Evolutionary conservation across 352 stramenopile genomes (phyloP), one percentile per base, ranked within the genome.

Genomic region (Globisporangium camurandrum): DNA sequence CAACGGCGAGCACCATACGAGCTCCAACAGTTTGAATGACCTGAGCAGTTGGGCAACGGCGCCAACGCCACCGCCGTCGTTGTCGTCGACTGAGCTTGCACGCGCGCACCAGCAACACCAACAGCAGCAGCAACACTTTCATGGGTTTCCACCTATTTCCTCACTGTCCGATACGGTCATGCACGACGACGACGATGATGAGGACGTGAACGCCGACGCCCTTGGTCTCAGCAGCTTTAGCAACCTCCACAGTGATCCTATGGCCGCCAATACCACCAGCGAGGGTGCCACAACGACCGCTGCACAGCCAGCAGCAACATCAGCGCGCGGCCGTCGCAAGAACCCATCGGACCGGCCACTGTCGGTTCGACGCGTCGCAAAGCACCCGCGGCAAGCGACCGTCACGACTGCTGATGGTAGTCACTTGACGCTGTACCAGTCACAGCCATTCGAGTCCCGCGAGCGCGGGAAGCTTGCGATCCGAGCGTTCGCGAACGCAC

Each of bases 401-500:
- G 49, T 56, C 19, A 49, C 49, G 17, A 49, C 40, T 8, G 24
- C 27, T 11, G 42, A 22, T 11, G 67, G 67, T 17, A 53, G 48
- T 17, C 61, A 71, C 27, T 52, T 76, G 49, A 69, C 61, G 46
- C 61, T 76, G 20, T 61, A 67, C 37, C 49, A 73, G 40, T 66
- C 64, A 9, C 67, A 76, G 39, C 61, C 68, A 40, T 76, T 76
- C 36, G 46, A 52, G 31, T 62, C 51, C 20, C 67, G 67, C 37
- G 61, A 55, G 14, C 60, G 69, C 33, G 67, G 61, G 39, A 78
- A 73, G 33, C 55, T 69, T 16, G 72, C 67, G 30, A 64, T 78
- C 20, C 68, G 73, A n/a, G 56, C 73, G 41, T 72, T 78, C 46
- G 66, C 66, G 14, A 54, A 72, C 12, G 66, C 69, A 4, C 66